Evolutionary conservation across 768 basidiomycete genomes (phyloP).

Genomic region (Macrocybe gigantea): DNA sequence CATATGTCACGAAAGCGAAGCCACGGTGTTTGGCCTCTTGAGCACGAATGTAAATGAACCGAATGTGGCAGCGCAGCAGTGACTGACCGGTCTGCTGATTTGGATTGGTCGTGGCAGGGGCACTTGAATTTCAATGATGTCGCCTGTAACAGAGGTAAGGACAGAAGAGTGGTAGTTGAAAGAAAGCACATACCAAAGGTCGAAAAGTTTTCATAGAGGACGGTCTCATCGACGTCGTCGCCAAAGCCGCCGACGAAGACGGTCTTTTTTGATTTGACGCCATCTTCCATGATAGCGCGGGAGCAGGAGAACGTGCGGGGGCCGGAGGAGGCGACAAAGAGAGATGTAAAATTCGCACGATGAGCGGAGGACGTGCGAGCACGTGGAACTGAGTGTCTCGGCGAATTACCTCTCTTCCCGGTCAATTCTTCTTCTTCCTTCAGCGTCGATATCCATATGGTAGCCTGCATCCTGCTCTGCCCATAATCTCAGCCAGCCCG

Average conservation of each 20-base stretch:
- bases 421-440: constrained; percentile 5
- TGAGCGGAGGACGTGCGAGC: constrained; percentile 21
- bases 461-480: constrained; percentile 4
- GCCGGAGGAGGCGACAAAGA: constrained; percentile 16
- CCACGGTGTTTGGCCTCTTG: constrained; percentile 82
- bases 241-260: constrained; percentile 79
- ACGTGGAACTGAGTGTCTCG: constrained; percentile 18
- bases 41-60: constrained; percentile 5
- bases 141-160: constrained; percentile 46
- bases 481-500: background rate
- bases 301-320: background rate
- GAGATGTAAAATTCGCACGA: constrained; percentile 33
- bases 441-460: constrained; percentile 2
- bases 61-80: background rate
- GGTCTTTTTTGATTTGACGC: constrained; percentile 80
- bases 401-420: background rate
- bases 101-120: constrained; percentile 76
- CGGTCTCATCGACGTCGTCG: constrained; percentile 77
- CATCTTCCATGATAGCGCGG: constrained; percentile 60
- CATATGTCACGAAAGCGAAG: constrained; percentile 89
- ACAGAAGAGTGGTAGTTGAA: constrained; percentile 1
- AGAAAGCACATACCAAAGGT: constrained; percentile 65
- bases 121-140: constrained; percentile 88
- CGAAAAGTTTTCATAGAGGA: constrained; percentile 74
- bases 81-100: constrained; percentile 52